Evolutionary conservation across 768 basidiomycete genomes (phyloP).

Genomic region (Amanita exitialis): DNA sequence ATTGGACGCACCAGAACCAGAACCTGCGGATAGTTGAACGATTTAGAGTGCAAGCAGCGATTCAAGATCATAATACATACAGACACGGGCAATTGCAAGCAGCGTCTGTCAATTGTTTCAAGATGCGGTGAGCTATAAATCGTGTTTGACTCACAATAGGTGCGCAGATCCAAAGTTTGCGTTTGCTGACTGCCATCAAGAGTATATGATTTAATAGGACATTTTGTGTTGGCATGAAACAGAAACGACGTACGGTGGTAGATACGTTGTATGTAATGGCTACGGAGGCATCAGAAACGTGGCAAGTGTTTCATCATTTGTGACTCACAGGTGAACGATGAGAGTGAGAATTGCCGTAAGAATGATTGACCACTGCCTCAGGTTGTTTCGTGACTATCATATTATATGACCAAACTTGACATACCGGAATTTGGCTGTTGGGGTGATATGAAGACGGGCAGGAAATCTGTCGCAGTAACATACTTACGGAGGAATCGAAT

Average conservation of each 20-base stretch:
- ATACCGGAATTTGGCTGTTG: background rate
- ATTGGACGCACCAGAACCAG: slow-evolving; percentile 1
- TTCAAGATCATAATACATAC: slow-evolving; percentile 8
- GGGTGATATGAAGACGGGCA: background rate
- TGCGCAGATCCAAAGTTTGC: slow-evolving; percentile 13
- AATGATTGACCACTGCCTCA: slow-evolving; percentile 13
- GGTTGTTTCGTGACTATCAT: slow-evolving; percentile 1
- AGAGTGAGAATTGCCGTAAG: slow-evolving; percentile 18
- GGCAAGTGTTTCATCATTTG: background rate
- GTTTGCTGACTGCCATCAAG: slow-evolving; percentile 14
- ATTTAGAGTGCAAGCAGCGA: background rate
- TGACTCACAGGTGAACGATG: slow-evolving; percentile 17
- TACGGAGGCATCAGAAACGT: background rate
- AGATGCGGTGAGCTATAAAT: background rate
- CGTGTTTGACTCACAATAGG: slow-evolving; percentile 15
- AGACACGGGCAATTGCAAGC: slow-evolving; percentile 14
- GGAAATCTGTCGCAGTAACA: background rate
- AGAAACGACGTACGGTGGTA: slow-evolving; percentile 12
- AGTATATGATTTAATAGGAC: background rate
- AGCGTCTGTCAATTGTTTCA: slow-evolving; percentile 10
- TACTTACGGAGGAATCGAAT: slow-evolving; percentile 16
- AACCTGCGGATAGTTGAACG: background rate
- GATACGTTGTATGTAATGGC: slow-evolving; percentile 19
- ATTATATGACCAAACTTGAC: background rate
- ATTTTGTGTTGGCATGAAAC: background rate